Percentiles rank a stretch among this genome's conserved stretches.
Conservation (phyloP, 495 filamentous ascomycete species). For the Talaromyces adpressus region DNA sequence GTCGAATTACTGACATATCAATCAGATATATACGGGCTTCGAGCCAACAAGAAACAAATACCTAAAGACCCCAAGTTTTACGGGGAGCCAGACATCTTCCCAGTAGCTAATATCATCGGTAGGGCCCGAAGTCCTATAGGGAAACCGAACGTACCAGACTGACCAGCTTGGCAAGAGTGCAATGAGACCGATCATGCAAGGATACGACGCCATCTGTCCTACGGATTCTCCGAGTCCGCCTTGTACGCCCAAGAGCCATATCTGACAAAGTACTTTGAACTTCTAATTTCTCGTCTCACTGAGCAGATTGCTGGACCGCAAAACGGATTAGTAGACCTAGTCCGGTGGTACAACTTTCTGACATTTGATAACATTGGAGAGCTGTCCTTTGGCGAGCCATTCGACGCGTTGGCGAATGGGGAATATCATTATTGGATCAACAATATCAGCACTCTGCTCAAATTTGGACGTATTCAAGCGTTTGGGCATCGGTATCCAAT, state of each 20-base stretch:
- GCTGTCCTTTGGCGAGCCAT: not conserved
- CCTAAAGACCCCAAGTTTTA: no score
- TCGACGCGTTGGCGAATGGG: not conserved
- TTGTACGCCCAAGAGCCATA: conserved; percentile 31
- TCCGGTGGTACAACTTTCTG: not conserved
- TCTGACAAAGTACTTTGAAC: conserved; percentile 14
- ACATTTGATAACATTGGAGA: not conserved
- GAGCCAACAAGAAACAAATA: no score
- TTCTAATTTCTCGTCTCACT: conserved; percentile 24
- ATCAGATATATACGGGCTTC: no score
- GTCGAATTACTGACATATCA: no score
- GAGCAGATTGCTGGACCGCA: not conserved
- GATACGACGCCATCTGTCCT: conserved; percentile 34
- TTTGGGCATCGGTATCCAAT: no score
- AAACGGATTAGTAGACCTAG: not conserved
- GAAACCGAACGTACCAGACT: not conserved
- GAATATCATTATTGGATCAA: not conserved
- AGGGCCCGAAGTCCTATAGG: not conserved
- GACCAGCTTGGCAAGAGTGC: conserved; percentile 14
- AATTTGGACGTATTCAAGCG: no score
- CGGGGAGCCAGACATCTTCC: no score
- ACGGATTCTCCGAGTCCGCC: conserved; percentile 44
- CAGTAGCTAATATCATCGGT: not conserved
- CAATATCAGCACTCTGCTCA: not conserved
- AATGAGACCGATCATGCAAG: conserved; percentile 36